Evolutionary conservation across 768 basidiomycete genomes (phyloP), one percentile per base, ranked within the genome.

Genomic region (Boletus insuetus): DNA sequence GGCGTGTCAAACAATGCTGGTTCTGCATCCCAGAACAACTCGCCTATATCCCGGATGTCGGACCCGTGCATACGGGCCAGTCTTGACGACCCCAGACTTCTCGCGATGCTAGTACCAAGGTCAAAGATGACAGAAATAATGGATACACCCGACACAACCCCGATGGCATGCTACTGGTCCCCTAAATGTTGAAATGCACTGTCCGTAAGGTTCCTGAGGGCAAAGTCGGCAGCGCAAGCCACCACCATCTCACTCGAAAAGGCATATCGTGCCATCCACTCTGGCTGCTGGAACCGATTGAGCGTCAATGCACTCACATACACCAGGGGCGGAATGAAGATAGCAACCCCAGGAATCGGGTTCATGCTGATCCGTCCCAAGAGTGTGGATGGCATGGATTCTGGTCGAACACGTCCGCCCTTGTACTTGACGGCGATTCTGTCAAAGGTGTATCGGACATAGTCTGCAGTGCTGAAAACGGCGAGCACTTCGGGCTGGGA

Each of bases 11-110:
- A 17, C n/a, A 19, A 22, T 17, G 26, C 7, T 10, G 8, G 5
- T 29, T 8, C 9, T 4, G 19, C 12, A 35, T 19, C 35, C 7
- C 7, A 35, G 34, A 40, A 45, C 7, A 8, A 51, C 69, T 31
- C 42, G 64, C 71, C 55, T 61, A 45, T 72, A 73, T 3, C 52
- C 35, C 2, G 73, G 73, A 43, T 73, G 73, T 41, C 72, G 72
- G 49, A 73, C 63, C 51, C 67, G 64, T 24, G 62, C 62, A 54
- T 74, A 74, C 0, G 70, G 71, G 11, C 74, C 74, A 0, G 60
- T 67, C 34, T 65, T 58, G 46, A 74, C 68, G 38, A 75, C 17
- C 46, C 61, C 64, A 12, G 65, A 39, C 34, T 69, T 70, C 49
- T 74, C 71, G 32, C 69, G 59, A 46, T 58, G 58, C 67, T 70